phyloP scores from a whole-genome alignment of 176 grass and related monocot species.

The Dendrocalamus sinicus region DNA sequence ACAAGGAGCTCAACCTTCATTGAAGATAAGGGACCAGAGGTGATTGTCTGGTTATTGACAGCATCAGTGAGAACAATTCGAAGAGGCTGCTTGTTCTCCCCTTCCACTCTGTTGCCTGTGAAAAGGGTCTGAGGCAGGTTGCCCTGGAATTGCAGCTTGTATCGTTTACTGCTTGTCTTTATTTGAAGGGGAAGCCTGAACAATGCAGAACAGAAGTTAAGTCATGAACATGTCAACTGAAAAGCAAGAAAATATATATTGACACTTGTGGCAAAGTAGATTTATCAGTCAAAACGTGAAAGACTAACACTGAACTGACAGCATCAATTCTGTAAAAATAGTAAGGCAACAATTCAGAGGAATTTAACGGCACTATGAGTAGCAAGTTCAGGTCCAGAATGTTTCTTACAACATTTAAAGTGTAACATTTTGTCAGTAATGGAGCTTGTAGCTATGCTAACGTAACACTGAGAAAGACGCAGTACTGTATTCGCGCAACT shows the following conservation, averaged over 20 bases:
- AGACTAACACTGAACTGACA: constrained; percentile 1
- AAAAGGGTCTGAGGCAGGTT: constrained; percentile 73
- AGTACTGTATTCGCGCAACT: background rate
- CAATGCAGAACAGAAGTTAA: constrained; percentile 39
- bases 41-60: constrained; percentile 52
- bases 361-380: background rate
- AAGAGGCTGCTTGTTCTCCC: constrained; percentile 63
- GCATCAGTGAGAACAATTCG: constrained; percentile 68
- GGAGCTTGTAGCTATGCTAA: background rate
- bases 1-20: constrained; percentile 82
- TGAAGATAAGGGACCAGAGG: constrained; percentile 54
- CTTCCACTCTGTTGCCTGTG: constrained; percentile 78
- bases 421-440: background rate
- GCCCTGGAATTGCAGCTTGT: constrained; percentile 74
- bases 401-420: background rate
- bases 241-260: constrained; percentile 3
- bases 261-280: constrained; percentile 23
- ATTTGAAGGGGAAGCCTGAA: constrained; percentile 58
- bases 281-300: constrained; percentile 28
- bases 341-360: constrained; percentile 10
- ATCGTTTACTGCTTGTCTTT: constrained; percentile 59
- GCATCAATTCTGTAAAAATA: constrained; percentile 8
- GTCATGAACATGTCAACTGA: constrained; percentile 15
- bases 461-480: constrained; percentile 7
- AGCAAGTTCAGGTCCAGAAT: background rate